phyloP scores from a whole-genome alignment of 73 alveolate genomes.

The Paramecium bursaria region DNA sequence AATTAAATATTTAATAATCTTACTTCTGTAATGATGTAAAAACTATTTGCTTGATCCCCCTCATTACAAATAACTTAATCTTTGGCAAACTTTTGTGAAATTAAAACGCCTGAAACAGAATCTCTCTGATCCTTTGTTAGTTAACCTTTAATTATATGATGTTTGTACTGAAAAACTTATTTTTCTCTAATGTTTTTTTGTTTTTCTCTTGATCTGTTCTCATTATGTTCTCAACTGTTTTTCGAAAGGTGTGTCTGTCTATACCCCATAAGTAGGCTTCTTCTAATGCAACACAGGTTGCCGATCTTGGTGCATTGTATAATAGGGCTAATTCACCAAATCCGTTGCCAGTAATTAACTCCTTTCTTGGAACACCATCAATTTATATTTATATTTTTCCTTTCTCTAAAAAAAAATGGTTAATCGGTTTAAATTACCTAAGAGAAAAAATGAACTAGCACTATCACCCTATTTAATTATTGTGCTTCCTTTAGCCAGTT shows the following conservation, averaged over 20 bases:
- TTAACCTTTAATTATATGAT: slow-evolving; percentile 10
- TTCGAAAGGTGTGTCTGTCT: slow-evolving; percentile 83
- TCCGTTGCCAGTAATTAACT: slow-evolving; percentile 78
- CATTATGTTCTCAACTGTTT: slow-evolving; percentile 68
- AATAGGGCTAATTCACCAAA: slow-evolving; percentile 85
- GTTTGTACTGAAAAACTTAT: slow-evolving; percentile 4
- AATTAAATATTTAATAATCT: not conserved
- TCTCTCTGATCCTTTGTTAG: slow-evolving; percentile 60
- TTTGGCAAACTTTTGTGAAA: slow-evolving; percentile 42
- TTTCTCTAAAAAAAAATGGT: not conserved
- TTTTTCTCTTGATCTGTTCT: slow-evolving; percentile 50
- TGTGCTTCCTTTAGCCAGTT: slow-evolving; percentile 50
- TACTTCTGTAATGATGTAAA: slow-evolving; percentile 65
- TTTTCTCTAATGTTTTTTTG: slow-evolving; percentile 31
- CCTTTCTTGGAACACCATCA: slow-evolving; percentile 58
- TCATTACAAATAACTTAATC: slow-evolving; percentile 61
- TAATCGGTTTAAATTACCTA: slow-evolving; percentile 49
- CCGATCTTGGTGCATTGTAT: slow-evolving; percentile 82
- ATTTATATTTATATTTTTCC: slow-evolving; percentile 70
- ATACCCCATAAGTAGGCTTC: slow-evolving; percentile 83
- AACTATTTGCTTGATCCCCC: slow-evolving; percentile 61
- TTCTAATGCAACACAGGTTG: slow-evolving; percentile 76
- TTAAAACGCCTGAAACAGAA: slow-evolving; percentile 63
- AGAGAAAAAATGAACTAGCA: slow-evolving; percentile 63
- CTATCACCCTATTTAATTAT: slow-evolving; percentile 64